Conservation (phyloP, 176 grass and related monocot genomes). For the Stipa capillata region DNA sequence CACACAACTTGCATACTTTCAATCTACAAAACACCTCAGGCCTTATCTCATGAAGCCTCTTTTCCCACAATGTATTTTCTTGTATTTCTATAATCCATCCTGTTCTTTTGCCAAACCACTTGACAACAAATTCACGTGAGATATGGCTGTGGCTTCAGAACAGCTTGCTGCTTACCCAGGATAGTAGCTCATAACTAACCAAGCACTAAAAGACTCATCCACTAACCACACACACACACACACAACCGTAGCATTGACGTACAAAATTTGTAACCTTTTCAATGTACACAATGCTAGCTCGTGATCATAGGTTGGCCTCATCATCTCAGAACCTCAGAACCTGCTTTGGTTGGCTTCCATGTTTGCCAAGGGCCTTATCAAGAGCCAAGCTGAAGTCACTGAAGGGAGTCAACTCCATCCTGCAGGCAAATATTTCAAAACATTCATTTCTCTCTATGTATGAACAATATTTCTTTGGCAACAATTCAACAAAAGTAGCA, state of each 20-base stretch:
- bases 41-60: background rate
- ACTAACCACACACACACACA: background rate
- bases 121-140: background rate
- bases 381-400: slow-evolving; percentile 57
- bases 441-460: background rate
- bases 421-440: slow-evolving; percentile 22
- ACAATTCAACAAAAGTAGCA: background rate
- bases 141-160: too few relatives aligned
- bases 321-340: slow-evolving; percentile 61
- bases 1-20: too few relatives aligned
- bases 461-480: background rate
- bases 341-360: slow-evolving; percentile 77
- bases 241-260: too few relatives aligned
- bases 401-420: slow-evolving; percentile 70
- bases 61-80: background rate
- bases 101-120: background rate
- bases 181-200: background rate
- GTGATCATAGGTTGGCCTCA: background rate
- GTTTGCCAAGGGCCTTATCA: slow-evolving; percentile 71
- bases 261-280: too few relatives aligned
- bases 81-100: background rate
- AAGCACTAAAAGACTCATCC: background rate
- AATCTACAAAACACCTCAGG: background rate
- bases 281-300: background rate
- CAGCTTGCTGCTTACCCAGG: background rate